Evolutionary conservation across 306 rosid genomes (phyloP), one percentile per base, ranked within the genome.

Genomic region (Gleditsia sinensis): DNA sequence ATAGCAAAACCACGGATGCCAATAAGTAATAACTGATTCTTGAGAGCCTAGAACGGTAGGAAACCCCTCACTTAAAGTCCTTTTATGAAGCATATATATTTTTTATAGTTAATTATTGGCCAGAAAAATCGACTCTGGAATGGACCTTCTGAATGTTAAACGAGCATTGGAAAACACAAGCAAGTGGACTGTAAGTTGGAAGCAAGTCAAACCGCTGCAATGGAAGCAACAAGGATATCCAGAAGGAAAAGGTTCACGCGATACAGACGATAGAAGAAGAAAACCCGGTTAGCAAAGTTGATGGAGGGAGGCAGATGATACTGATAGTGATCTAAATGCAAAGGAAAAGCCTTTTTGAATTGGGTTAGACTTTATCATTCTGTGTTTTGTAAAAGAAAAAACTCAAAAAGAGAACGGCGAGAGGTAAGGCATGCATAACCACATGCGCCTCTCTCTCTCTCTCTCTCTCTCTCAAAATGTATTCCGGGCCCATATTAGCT

Each of bases 371-470:
- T 69, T 17, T 19, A 80, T 45, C 68, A 63, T 71, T 61, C 55
- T 45, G 46, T 30, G 16, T 71, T 72, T 28, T 32, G 70, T 3
- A 71, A 71, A 50, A 54, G 16, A 50, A 55, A 83, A 74, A 49
- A 61, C 21, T 34, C 58, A 57, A 45, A 36, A 42, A 75, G 57
- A 43, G 20, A 75, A 48, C 13, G 39, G 55, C 65, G 77, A 61
- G 65, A 70, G 58, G 45, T 54, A 34, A 69, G 81, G 75, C 81
- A 83, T 87, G 88, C 85, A 83, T 59, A 25, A 32, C 85, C 93
- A 90, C 89, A 89, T 90, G 86, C 91, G 53, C 51, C 67, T 82
- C 85, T 75, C 75, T 75, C 79, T 53, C 67, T 34, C 21, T 10
- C 67, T 8, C 67, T 34, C 79, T 53, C 67, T 34, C 21, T 10